Percentiles rank a stretch among this genome's conserved stretches.
phyloP scores from a whole-genome alignment of 192 early-diverging fungal genomes.

The Coemansia sp. region DNA sequence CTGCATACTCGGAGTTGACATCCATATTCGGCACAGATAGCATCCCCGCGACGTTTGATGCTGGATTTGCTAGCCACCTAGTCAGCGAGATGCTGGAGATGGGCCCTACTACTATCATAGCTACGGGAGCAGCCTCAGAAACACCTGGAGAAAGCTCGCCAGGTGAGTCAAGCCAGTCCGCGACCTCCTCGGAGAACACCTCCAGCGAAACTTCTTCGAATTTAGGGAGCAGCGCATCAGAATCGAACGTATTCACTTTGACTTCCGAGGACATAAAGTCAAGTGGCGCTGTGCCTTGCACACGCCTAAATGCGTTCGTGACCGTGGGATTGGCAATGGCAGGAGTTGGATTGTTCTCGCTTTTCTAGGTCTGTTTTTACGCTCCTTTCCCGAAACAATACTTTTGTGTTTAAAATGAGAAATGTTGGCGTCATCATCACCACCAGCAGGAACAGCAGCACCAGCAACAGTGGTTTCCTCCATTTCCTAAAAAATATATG shows the following conservation, averaged over 20 bases:
- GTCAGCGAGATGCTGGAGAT: constrained; percentile 30
- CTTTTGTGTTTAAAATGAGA: not conserved
- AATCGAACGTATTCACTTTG: constrained; percentile 5
- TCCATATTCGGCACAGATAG: constrained; percentile 12
- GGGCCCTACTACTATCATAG: constrained; percentile 31
- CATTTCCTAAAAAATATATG: not conserved
- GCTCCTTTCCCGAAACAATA: not conserved
- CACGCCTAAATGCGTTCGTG: not conserved
- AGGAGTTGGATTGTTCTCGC: constrained; percentile 1
- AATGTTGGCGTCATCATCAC: not conserved
- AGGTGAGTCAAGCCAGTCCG: not conserved
- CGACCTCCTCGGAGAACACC: not conserved
- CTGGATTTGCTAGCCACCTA: constrained; percentile 29
- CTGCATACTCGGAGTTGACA: constrained; percentile 27
- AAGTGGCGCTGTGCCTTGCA: constrained; percentile 5
- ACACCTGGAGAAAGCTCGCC: not conserved
- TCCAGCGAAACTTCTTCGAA: not conserved
- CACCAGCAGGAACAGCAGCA: too few species aligned
- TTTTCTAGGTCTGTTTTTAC: constrained; percentile 2
- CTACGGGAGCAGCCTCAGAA: constrained; percentile 1
- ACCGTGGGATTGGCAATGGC: not conserved
- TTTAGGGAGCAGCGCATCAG: not conserved
- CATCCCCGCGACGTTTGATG: constrained; percentile 29
- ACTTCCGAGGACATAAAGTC: constrained; percentile 2
- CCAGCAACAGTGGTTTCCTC: too few species aligned